Evolutionary conservation across 352 stramenopile species (phyloP).

Genomic region (Phytophthora idaei): DNA sequence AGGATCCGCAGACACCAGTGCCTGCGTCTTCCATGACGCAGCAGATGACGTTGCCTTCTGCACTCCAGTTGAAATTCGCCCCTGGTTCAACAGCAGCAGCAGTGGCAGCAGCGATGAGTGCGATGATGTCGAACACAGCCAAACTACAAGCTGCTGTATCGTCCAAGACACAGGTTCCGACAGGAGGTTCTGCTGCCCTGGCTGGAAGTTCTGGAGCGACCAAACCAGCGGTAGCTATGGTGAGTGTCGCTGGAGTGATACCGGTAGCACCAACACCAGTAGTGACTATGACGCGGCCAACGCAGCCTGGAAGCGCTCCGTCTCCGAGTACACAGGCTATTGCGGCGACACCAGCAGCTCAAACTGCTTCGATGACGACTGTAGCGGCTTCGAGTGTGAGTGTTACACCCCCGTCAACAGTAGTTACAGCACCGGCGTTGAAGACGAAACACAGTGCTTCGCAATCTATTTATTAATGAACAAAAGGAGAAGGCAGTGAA

Average conservation of each 20-base stretch:
- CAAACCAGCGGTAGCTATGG: slow-evolving; percentile 4
- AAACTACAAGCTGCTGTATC: slow-evolving; percentile 23
- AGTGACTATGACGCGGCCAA: neutral
- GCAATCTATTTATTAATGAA: slow-evolving; percentile 27
- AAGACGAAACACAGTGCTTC: slow-evolving; percentile 3
- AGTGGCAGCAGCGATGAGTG: slow-evolving; percentile 33
- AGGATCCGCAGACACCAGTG: slow-evolving; percentile 26
- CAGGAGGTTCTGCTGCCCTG: neutral
- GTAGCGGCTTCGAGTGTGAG: neutral
- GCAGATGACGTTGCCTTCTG: slow-evolving; percentile 24
- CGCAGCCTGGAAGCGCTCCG: neutral
- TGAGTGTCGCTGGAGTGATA: neutral
- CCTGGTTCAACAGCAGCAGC: slow-evolving; percentile 30
- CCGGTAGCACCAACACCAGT: neutral
- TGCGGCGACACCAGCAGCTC: neutral
- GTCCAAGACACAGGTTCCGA: slow-evolving; percentile 6
- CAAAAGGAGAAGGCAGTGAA: neutral
- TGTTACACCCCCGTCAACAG: neutral
- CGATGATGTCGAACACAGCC: slow-evolving; percentile 34
- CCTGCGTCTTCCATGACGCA: slow-evolving; percentile 4
- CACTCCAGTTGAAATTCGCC: slow-evolving; percentile 33
- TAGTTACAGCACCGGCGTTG: neutral
- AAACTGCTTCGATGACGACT: neutral
- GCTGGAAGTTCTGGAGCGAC: neutral
- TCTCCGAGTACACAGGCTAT: neutral